phyloP scores from a whole-genome alignment of 495 filamentous ascomycete genomes.

The Trichoderma asperelloides region DNA sequence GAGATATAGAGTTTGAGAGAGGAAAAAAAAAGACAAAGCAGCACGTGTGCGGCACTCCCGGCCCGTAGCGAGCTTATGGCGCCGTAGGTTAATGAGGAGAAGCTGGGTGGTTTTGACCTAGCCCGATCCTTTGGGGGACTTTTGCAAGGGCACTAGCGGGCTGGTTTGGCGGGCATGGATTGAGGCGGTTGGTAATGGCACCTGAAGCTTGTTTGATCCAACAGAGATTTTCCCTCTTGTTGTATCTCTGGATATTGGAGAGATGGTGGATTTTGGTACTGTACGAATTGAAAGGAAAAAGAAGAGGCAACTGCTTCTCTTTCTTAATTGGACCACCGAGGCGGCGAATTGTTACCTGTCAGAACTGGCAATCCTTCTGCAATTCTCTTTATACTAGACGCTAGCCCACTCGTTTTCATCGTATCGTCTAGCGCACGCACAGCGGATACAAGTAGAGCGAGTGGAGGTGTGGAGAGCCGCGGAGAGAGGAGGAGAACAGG shows the following conservation, averaged over 20 bases:
- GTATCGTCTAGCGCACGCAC: neutral
- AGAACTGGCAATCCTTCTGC: no score
- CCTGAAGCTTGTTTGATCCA: no score
- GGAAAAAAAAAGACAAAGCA: neutral
- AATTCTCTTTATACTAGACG: neutral
- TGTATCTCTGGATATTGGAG: no score
- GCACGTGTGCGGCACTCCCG: neutral
- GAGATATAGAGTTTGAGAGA: no score
- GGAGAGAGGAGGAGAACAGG: neutral
- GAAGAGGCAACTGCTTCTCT: no score
- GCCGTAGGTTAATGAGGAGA: neutral
- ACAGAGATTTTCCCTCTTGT: no score
- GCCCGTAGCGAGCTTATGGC: slow-evolving; percentile 1
- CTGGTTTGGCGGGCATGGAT: neutral
- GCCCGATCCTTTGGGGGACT: neutral
- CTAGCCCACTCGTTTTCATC: neutral
- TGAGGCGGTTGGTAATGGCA: neutral
- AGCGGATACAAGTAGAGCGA: neutral
- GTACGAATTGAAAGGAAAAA: no score
- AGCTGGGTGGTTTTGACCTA: neutral
- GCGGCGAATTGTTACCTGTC: no score
- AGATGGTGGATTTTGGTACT: no score
- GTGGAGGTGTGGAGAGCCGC: neutral
- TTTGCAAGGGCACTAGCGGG: neutral
- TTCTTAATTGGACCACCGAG: no score